Percentiles rank a stretch among this genome's conserved stretches.
These are phyloP conservation scores for Trichomonas gallinae DNA, from an alignment of 208 protist genomes.

Conservation along the genomic window DNA sequence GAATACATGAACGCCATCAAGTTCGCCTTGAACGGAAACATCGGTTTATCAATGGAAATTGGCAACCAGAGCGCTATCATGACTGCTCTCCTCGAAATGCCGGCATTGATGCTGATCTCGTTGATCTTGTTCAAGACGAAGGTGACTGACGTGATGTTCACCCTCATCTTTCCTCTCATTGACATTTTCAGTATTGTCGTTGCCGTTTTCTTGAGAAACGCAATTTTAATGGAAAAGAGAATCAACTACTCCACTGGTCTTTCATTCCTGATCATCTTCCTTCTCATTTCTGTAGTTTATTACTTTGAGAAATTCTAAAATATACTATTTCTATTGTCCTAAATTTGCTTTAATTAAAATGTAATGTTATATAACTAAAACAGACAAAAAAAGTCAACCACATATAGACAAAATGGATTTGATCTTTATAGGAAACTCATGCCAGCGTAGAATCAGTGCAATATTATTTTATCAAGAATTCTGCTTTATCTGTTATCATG, in stretches of 20 bases:
- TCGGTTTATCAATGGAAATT: slow-evolving; percentile 5
- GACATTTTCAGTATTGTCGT: background rate
- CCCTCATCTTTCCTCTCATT: background rate
- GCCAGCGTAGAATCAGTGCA: too few relatives aligned
- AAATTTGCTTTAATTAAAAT: background rate
- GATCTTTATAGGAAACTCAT: too few relatives aligned
- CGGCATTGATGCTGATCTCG: background rate
- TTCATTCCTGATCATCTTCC: background rate
- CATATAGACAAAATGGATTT: too few relatives aligned
- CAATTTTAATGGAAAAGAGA: background rate
- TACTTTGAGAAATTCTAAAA: background rate
- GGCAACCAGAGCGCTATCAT: background rate
- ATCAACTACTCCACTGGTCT: slow-evolving; percentile 10
- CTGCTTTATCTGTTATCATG: too few relatives aligned
- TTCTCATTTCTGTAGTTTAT: background rate
- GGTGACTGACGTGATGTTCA: background rate
- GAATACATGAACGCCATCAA: slow-evolving; percentile 18
- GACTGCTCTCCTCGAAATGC: background rate
- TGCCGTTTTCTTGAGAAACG: background rate
- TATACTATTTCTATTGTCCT: background rate
- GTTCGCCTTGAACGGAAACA: background rate
- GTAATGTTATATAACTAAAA: too few relatives aligned
- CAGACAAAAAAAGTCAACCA: too few relatives aligned
- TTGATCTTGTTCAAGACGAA: background rate
- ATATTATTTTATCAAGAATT: too few relatives aligned